Evolutionary conservation across 345 rosid species (phyloP), one percentile per base, ranked within the genome.

Genomic region (Mangifera indica): DNA sequence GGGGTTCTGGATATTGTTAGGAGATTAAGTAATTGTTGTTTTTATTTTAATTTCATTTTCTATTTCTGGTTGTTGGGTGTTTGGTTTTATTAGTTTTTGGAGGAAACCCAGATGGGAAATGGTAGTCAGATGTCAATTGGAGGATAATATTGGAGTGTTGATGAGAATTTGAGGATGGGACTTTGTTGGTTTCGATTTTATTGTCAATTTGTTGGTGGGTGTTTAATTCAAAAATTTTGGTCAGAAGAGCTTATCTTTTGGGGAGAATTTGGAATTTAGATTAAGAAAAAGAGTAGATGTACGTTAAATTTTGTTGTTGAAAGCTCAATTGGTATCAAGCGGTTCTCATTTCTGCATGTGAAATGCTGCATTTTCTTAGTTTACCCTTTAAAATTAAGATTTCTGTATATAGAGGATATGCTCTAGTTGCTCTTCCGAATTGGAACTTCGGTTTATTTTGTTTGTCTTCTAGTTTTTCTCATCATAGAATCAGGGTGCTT

Each of bases 41-140:
- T 29, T 58, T 14, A 5, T 37, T 37, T 37, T 37, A 0, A 1
- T 37, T 37, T 37, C 7, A 52, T 72, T 22, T 71, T 60, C 13
- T 56, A 10, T 48, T 71, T 60, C 29, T 49, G 12, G 52, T 21
- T 55, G 8, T 21, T 56, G 37, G 59, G 60, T 60, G 60, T 24
- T 25, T 42, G 56, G 24, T 64, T 67, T 49, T 32, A 9, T 53
- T 24, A 44, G 24, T 44, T 74, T 66, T 66, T 49, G 34, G 37
- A 32, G 17, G 40, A 51, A 61, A 61, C 60, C 74, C 68, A 37
- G 61, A 34, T 18, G 59, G 49, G 45, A 58, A 61, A 62, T 51
- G 60, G 24, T 71, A n/a, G 74, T 71, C 42, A 20, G 52, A 15
- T 61, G 25, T 49, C 60, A 60, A 51, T 71, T 71, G 60, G 40